These are phyloP conservation scores for Catharanthus roseus DNA, from an alignment of 257 asterid species.

Conservation along the genomic window DNA sequence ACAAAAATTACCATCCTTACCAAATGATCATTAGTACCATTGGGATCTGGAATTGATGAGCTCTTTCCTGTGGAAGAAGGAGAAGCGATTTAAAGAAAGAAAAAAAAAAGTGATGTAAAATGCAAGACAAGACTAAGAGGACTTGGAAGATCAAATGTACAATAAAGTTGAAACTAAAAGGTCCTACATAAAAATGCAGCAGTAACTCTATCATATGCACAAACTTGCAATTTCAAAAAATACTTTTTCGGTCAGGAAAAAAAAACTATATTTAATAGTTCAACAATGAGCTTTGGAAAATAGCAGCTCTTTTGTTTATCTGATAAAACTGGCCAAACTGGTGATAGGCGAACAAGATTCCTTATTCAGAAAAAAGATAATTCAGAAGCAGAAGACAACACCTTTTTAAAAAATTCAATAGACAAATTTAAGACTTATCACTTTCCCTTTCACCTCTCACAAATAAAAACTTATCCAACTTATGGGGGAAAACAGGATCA, in stretches of 20 bases:
- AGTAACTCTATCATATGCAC: background rate
- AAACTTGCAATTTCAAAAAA: background rate
- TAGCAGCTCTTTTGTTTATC: background rate
- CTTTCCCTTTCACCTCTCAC: background rate
- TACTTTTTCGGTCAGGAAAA: no score
- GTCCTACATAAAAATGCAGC: no score
- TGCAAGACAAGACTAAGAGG: no score
- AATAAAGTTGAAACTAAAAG: no score
- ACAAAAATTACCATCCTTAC: slow-evolving; percentile 11
- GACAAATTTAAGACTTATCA: background rate
- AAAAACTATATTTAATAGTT: background rate
- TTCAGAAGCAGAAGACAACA: background rate
- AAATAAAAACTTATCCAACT: background rate
- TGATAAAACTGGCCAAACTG: background rate
- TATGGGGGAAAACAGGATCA: background rate
- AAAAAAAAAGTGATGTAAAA: background rate
- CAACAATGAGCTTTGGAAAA: background rate
- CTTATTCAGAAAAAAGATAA: background rate
- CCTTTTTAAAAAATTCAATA: background rate
- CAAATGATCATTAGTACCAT: slow-evolving; percentile 34
- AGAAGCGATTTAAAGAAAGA: slow-evolving; percentile 25
- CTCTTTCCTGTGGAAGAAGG: slow-evolving; percentile 51
- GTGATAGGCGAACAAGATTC: background rate
- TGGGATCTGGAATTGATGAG: slow-evolving; percentile 23
- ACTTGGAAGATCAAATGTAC: no score